These are phyloP conservation scores for Geosiphon pyriformis DNA, from an alignment of 192 early-diverging fungal species.

Conservation along the genomic window DNA sequence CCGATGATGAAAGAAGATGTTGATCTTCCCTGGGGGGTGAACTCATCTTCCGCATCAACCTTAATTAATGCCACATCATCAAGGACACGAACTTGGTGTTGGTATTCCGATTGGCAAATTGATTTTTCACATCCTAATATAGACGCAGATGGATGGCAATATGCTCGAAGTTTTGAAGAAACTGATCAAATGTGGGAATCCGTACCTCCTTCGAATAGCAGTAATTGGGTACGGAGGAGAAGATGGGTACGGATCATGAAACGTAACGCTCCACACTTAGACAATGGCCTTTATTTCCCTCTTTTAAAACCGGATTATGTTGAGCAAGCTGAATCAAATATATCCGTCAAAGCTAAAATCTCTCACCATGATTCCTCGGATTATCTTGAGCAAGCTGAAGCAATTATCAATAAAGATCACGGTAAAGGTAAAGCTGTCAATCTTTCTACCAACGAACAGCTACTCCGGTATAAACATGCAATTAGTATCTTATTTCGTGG, in stretches of 20 bases:
- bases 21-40: slow-evolving; percentile 36
- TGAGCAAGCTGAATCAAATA: slow-evolving; percentile 16
- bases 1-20: slow-evolving; percentile 49
- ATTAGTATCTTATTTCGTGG: slow-evolving; percentile 59
- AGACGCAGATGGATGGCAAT: slow-evolving; percentile 72
- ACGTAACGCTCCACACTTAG: slow-evolving; percentile 45
- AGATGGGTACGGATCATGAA: slow-evolving; percentile 79
- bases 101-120: slow-evolving; percentile 77
- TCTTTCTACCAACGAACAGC: slow-evolving; percentile 9
- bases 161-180: slow-evolving; percentile 53
- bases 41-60: slow-evolving; percentile 16
- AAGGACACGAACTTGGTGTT: slow-evolving; percentile 56
- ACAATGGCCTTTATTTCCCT: background rate
- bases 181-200: slow-evolving; percentile 48
- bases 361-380: slow-evolving; percentile 6
- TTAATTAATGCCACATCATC: slow-evolving; percentile 23
- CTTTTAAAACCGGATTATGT: slow-evolving; percentile 6
- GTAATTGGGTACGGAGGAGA: slow-evolving; percentile 59
- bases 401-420: slow-evolving; percentile 6
- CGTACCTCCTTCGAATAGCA: slow-evolving; percentile 40
- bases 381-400: slow-evolving; percentile 23
- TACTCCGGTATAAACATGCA: slow-evolving; percentile 54
- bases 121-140: slow-evolving; percentile 54
- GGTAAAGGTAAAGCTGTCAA: background rate
- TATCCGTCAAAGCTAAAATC: slow-evolving; percentile 5